Conservation (phyloP, 106 monocot genomes). For the Triglochin maritima region DNA sequence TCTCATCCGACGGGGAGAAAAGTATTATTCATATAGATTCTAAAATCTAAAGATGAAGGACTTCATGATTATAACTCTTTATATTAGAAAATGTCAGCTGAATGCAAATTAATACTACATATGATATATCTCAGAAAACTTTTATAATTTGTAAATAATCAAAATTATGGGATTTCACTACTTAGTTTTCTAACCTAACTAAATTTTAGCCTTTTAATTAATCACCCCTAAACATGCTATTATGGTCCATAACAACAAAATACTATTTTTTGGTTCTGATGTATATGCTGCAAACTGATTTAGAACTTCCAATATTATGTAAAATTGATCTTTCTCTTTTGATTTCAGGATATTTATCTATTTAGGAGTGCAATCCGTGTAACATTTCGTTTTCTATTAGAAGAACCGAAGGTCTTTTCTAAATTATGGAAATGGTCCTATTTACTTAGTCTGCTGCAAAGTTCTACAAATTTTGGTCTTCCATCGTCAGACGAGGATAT, state of each 20-base stretch:
- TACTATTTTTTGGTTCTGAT: neutral
- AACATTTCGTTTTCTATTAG: conserved; percentile 48
- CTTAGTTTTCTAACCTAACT: neutral
- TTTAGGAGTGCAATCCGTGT: conserved; percentile 35
- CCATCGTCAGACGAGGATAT: neutral
- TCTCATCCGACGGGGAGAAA: too few species aligned
- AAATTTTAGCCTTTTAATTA: neutral
- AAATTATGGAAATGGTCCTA: conserved; percentile 84
- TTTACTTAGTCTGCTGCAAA: conserved; percentile 46
- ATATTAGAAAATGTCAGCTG: too few species aligned
- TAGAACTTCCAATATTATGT: neutral
- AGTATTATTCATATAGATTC: too few species aligned
- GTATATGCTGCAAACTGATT: neutral
- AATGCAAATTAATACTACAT: too few species aligned
- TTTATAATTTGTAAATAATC: neutral
- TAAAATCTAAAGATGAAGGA: too few species aligned
- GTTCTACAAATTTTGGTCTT: conserved; percentile 14
- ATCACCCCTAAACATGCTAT: neutral
- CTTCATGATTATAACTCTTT: too few species aligned
- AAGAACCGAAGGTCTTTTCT: conserved; percentile 56
- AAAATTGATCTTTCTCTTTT: conserved; percentile 3
- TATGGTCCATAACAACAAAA: neutral
- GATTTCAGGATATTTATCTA: conserved; percentile 32
- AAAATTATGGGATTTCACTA: neutral
- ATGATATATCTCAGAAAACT: too few species aligned